Evolutionary conservation across 768 basidiomycete genomes (phyloP).

Genomic region (Tulasnella sp.): DNA sequence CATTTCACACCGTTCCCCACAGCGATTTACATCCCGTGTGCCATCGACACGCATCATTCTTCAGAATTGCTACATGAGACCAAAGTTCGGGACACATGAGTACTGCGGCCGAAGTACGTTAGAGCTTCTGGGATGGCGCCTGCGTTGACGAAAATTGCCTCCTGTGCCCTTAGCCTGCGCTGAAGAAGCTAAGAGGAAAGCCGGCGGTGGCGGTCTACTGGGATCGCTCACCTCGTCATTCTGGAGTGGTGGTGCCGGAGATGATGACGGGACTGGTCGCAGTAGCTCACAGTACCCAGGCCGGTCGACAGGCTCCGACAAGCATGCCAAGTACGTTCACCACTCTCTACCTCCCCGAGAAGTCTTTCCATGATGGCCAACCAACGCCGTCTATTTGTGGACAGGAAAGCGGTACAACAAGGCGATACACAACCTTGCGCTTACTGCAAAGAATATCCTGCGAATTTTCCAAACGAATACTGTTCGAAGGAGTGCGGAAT

Average conservation of each 20-base stretch:
- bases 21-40: not conserved
- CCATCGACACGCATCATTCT: not conserved
- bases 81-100: not conserved
- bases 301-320: not conserved
- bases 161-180: not conserved
- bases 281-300: not conserved
- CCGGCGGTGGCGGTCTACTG: not conserved
- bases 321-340: constrained; percentile 12
- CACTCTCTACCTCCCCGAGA: not conserved
- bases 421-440: constrained; percentile 12
- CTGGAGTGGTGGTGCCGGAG: constrained; percentile 9
- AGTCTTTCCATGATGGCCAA: not conserved
- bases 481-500: constrained; percentile 23
- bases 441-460: not conserved
- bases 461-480: not conserved
- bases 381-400: not conserved
- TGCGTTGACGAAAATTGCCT: not conserved
- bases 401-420: constrained; percentile 21
- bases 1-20: not conserved
- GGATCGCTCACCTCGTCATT: not conserved
- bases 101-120: not conserved
- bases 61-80: not conserved
- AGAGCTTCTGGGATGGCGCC: not conserved
- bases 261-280: not conserved
- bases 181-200: not conserved